Percentiles rank a stretch among this genome's conserved stretches.
phyloP scores from a whole-genome alignment of 2,329 filamentous ascomycete genomes.

The Didymella lethalis region DNA sequence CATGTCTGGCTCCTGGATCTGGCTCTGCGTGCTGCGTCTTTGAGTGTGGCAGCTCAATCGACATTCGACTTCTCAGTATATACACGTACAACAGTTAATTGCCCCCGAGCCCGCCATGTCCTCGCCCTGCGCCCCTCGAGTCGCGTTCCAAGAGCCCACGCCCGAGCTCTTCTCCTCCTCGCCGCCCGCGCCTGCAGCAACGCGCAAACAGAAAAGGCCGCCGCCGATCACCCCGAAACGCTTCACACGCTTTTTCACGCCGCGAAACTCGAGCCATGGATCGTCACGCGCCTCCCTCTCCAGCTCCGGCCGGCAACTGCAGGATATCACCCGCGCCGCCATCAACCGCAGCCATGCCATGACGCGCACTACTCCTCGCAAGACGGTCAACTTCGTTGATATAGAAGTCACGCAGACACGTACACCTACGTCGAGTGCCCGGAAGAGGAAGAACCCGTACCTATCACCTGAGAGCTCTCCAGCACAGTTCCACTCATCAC shows the following conservation, averaged over 20 bases:
- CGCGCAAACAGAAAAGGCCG: constrained; percentile 54
- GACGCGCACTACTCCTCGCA: constrained; percentile 44
- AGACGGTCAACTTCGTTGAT: constrained; percentile 52
- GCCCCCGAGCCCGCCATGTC: constrained; percentile 31
- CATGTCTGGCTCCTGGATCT: constrained; percentile 10
- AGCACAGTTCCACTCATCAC: constrained; percentile 49
- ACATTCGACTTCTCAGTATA: not conserved
- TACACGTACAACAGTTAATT: constrained; percentile 11
- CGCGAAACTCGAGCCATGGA: constrained; percentile 49
- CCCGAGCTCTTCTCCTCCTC: constrained; percentile 51
- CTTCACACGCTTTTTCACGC: constrained; percentile 62
- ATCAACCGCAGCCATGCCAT: constrained; percentile 50
- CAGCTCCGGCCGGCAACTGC: constrained; percentile 56
- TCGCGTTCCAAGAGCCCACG: constrained; percentile 43
- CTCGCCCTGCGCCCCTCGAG: constrained; percentile 36
- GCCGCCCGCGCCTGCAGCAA: constrained; percentile 43
- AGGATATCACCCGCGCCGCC: constrained; percentile 59
- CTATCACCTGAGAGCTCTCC: constrained; percentile 53
- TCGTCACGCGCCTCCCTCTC: constrained; percentile 40
- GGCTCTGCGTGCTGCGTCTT: constrained; percentile 7
- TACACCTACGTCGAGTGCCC: constrained; percentile 44
- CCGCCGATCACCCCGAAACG: constrained; percentile 61
- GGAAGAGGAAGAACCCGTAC: constrained; percentile 51
- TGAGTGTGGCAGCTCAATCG: constrained; percentile 9
- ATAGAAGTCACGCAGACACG: constrained; percentile 34